phyloP scores from a whole-genome alignment of 2,329 filamentous ascomycete genomes.

The Aspergillus clavatus region DNA sequence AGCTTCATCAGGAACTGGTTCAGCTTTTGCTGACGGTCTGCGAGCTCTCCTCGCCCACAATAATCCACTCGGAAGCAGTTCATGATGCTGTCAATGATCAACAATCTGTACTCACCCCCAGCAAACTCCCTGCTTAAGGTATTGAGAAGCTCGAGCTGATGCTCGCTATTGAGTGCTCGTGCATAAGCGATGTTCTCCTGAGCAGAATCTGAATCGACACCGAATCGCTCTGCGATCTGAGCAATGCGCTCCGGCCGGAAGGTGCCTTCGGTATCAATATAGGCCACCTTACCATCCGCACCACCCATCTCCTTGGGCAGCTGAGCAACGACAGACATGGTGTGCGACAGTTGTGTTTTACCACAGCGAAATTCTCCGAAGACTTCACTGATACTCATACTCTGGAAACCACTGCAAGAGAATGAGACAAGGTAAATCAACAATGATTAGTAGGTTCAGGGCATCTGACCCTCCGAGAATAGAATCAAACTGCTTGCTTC shows the following conservation, averaged over 20 bases:
- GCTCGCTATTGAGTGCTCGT: constrained; percentile 61
- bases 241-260: constrained; percentile 63
- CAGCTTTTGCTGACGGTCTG: constrained; percentile 64
- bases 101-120: constrained; percentile 59
- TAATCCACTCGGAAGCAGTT: constrained; percentile 65
- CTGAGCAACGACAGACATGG: constrained; percentile 61
- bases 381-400: constrained; percentile 61
- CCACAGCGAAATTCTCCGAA: constrained; percentile 51
- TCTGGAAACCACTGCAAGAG: constrained; percentile 58
- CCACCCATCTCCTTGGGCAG: constrained; percentile 56
- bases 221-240: constrained; percentile 64
- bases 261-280: constrained; percentile 63
- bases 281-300: constrained; percentile 64
- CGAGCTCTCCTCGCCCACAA: constrained; percentile 61
- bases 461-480: constrained; percentile 56
- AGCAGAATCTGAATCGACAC: constrained; percentile 53
- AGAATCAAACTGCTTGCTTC: constrained; percentile 63
- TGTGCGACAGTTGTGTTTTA: constrained; percentile 66
- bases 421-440: background rate
- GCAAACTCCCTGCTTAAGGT: constrained; percentile 58
- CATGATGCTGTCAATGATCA: constrained; percentile 68
- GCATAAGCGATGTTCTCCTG: constrained; percentile 65
- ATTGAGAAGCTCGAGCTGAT: constrained; percentile 61
- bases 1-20: constrained; percentile 61
- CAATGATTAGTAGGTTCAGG: background rate